Conservation (phyloP, 148 eudicot genomes). For the Persicaria tinctoria region DNA sequence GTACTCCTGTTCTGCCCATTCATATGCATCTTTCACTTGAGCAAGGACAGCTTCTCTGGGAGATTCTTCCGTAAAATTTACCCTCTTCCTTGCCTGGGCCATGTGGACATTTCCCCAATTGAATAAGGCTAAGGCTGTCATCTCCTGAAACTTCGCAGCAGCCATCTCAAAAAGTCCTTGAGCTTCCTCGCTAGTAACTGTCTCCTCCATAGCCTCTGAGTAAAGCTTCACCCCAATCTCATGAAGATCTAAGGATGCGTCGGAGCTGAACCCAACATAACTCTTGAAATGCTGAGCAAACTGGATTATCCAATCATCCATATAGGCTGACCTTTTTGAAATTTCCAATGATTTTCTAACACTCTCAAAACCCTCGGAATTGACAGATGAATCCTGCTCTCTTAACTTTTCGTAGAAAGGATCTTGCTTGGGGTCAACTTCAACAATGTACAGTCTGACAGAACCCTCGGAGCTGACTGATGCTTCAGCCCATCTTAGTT, state of each 20-base stretch:
- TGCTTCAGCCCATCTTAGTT: slow-evolving; percentile 82
- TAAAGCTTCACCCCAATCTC: slow-evolving; percentile 79
- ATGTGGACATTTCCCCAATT: slow-evolving; percentile 96
- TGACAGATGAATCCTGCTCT: slow-evolving; percentile 18
- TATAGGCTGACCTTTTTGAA: slow-evolving; percentile 24
- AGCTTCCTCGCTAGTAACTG: slow-evolving; percentile 78
- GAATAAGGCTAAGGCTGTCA: slow-evolving; percentile 90
- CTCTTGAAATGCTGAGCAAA: slow-evolving; percentile 87
- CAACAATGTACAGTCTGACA: slow-evolving; percentile 57
- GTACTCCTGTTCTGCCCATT: slow-evolving; percentile 77
- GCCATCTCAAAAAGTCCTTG: slow-evolving; percentile 59
- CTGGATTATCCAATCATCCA: slow-evolving; percentile 82
- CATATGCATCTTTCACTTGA: slow-evolving; percentile 47
- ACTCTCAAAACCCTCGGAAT: slow-evolving; percentile 17
- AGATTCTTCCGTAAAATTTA: slow-evolving; percentile 47
- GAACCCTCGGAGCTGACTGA: slow-evolving; percentile 38
- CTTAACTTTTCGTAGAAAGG: slow-evolving; percentile 47
- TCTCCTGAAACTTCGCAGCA: slow-evolving; percentile 78
- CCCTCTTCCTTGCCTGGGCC: slow-evolving; percentile 77
- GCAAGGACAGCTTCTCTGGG: slow-evolving; percentile 40
- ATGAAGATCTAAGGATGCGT: slow-evolving; percentile 76
- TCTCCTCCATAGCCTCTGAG: slow-evolving; percentile 90
- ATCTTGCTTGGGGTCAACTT: slow-evolving; percentile 76
- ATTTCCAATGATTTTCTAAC: slow-evolving; percentile 19
- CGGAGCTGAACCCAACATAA: slow-evolving; percentile 79